A percentile compares a stretch with the other conserved stretches of the same genome.
These are phyloP conservation scores for Populus pruinosa DNA, from an alignment of 345 rosid species.

Conservation along the genomic window DNA sequence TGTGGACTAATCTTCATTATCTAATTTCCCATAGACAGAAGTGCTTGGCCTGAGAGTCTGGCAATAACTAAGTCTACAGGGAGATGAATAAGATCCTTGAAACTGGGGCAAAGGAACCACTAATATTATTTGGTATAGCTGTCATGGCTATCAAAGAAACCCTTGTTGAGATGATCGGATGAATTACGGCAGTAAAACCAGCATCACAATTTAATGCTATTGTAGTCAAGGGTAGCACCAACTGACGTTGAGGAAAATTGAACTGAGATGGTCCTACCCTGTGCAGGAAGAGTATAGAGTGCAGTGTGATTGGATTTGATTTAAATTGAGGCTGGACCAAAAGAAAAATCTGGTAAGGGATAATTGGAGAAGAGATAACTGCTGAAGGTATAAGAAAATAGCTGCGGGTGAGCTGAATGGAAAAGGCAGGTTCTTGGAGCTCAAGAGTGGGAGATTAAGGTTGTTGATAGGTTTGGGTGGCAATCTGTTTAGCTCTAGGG, in stretches of 20 bases:
- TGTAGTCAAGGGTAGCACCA: not conserved
- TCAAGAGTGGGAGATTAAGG: not conserved
- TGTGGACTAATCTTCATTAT: not conserved
- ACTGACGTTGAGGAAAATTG: not conserved
- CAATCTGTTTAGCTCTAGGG: not conserved
- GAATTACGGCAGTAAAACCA: not conserved
- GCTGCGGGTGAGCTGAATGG: not conserved
- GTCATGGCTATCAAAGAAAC: not conserved
- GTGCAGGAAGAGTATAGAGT: not conserved
- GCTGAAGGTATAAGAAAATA: not conserved
- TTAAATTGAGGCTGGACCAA: not conserved
- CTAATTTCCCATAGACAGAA: not conserved
- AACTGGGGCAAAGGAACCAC: not conserved
- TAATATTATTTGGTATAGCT: not conserved
- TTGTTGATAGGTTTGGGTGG: not conserved
- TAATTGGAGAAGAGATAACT: not conserved
- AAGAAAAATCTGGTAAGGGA: not conserved
- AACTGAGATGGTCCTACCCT: not conserved
- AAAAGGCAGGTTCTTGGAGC: not conserved
- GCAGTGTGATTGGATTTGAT: not conserved
- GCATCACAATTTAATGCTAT: not conserved
- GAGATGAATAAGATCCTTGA: not conserved
- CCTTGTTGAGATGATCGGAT: not conserved
- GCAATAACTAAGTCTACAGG: not conserved
- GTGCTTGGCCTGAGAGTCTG: not conserved